Percentiles rank a stretch among this genome's conserved stretches.
These are phyloP conservation scores for Aspergillus flavus DNA, from an alignment of 2,329 filamentous ascomycete genomes.

Conservation along the genomic window DNA sequence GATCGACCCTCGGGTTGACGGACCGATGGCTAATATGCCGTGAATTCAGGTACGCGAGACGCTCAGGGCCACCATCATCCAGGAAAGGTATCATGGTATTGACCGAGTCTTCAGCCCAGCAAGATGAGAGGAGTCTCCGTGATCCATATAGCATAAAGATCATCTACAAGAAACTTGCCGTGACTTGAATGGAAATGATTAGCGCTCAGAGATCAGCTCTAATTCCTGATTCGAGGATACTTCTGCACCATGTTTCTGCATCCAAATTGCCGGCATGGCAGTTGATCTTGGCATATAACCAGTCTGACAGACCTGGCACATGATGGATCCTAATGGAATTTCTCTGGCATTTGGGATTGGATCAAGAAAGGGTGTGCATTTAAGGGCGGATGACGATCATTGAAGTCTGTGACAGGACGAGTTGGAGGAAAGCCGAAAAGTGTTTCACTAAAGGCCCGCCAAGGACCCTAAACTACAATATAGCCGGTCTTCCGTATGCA, in stretches of 20 bases:
- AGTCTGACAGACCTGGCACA: neutral
- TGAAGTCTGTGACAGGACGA: constrained; percentile 5
- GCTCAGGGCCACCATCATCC: constrained; percentile 1
- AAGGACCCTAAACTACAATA: constrained; percentile 10
- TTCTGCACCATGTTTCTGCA: constrained; percentile 3
- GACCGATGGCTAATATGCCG: constrained; percentile 18
- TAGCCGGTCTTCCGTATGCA: constrained; percentile 10
- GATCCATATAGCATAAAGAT: constrained; percentile 12
- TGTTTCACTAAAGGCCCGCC: constrained; percentile 17
- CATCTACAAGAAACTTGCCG: constrained; percentile 19
- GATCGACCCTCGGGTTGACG: constrained; percentile 22
- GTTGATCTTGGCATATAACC: neutral
- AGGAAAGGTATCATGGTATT: constrained; percentile 13
- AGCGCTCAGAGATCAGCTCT: constrained; percentile 11
- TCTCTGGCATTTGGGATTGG: neutral
- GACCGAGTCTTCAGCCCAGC: constrained; percentile 6
- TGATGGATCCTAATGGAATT: neutral
- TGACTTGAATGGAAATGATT: constrained; percentile 33
- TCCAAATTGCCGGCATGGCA: constrained; percentile 5
- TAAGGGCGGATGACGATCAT: neutral
- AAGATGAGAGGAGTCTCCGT: constrained; percentile 2
- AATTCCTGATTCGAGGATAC: constrained; percentile 21
- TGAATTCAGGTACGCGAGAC: neutral
- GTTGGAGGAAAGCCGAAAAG: constrained; percentile 8
- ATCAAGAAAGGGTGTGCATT: neutral